Conservation (phyloP, 1,139 yeast genomes). For the Geotrichum fermentans region DNA sequence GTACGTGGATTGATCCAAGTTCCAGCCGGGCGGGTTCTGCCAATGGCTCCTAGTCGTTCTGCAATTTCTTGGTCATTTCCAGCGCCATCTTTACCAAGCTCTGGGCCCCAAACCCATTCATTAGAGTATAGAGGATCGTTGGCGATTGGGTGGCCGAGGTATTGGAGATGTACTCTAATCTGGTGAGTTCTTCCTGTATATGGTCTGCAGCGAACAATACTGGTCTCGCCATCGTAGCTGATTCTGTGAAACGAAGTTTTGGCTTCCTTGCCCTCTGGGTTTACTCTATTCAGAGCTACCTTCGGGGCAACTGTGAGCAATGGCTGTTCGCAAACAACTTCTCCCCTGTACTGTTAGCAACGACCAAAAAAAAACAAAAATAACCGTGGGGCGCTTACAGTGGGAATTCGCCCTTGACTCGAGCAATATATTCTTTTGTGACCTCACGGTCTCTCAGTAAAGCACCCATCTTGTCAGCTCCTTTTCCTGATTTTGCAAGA, state of each 20-base stretch:
- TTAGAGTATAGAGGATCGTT: constrained; percentile 86
- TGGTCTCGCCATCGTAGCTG: constrained; percentile 55
- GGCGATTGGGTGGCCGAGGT: constrained; percentile 82
- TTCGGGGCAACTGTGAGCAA: constrained; percentile 70
- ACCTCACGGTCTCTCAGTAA: constrained; percentile 75
- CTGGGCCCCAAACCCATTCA: constrained; percentile 64
- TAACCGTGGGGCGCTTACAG: constrained; percentile 23
- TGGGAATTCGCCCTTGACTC: constrained; percentile 85
- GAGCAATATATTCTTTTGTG: constrained; percentile 75
- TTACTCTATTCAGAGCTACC: constrained; percentile 69
- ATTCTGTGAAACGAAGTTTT: constrained; percentile 49
- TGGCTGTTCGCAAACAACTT: constrained; percentile 60
- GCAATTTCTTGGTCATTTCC: constrained; percentile 48
- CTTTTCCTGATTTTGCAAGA: constrained; percentile 73
- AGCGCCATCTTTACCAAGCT: constrained; percentile 51
- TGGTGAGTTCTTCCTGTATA: constrained; percentile 93
- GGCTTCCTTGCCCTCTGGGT: constrained; percentile 58
- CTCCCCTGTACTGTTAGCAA: constrained; percentile 29
- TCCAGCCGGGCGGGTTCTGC: constrained; percentile 61
- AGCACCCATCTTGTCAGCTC: constrained; percentile 71
- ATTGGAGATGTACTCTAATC: constrained; percentile 86
- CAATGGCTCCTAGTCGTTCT: constrained; percentile 53
- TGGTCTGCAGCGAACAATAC: constrained; percentile 80
- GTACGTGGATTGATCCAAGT: constrained; percentile 51
- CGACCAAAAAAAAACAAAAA: constrained; percentile 1